Base-by-base conservation (phyloP, 306 rosid species). In the Geum urbanum region DNA sequence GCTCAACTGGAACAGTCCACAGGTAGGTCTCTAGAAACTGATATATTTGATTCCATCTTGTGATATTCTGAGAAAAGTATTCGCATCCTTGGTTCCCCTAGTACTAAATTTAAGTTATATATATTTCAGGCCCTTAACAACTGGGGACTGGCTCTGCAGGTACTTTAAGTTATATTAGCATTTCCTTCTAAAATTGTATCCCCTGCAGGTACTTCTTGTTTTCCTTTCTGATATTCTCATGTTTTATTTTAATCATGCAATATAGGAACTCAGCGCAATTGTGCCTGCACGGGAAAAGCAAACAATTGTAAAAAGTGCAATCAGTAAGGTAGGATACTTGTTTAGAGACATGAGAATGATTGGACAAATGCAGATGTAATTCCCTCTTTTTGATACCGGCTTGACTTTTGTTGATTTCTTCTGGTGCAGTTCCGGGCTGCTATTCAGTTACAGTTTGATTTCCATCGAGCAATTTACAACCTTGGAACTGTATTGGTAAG, bases 121-220 rank as follows among this genome's bases (percentile, higher is more conserved):
- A 57, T 76, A 69, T 83, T 83, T 80, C 99, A 95, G 99, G 99
- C 99, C 52, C 92, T 95, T 71, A 95, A 95, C 79, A 95, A 95
- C 71, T 95, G 97, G 99, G 99, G 99, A 66, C 99, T 95, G 76
- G 99, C 99, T 69, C 95, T 95, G 59, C 99, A 95, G 97, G 99
- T 94, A 87, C 24, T 54, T 70, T 65, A 51, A 24, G 15, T 70
- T 72, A n/a, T 35, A 48, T 44, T n/a, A n/a, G 56, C 60, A 13
- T 63, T 45, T 27, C 14, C 40, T 71, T 58, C 9, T 14, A 20
- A 43, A 66, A 13, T 24, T 66, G 27, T 47, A 15, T 43, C 6
- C 20, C 12, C 63, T 8, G 12, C 47, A 51, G 18, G 40, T 47
- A 65, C n/a, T 11, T 22, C 1, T 57, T 24, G 43, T 58, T 24